Percentiles rank a stretch among this genome's conserved stretches.
phyloP scores from a whole-genome alignment of 2,329 filamentous ascomycete species.

The Ophiostoma australiae region DNA sequence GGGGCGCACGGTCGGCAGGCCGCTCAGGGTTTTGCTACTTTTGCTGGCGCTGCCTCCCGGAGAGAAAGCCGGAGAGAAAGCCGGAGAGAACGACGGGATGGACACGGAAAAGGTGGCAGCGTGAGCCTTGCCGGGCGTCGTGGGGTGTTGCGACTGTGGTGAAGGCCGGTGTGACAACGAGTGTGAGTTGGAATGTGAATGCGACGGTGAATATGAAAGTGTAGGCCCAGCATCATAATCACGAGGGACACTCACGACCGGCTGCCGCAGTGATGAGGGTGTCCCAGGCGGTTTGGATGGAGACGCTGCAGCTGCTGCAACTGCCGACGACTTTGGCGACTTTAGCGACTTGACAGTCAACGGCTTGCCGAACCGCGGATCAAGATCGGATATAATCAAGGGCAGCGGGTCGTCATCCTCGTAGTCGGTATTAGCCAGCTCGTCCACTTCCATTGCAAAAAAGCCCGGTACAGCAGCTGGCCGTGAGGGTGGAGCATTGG shows the following conservation, averaged over 20 bases:
- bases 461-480: neutral
- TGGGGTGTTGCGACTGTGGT: neutral
- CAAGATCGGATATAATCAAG: constrained; percentile 24
- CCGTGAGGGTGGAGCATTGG: neutral
- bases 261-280: neutral
- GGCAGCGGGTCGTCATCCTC: constrained; percentile 19
- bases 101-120: neutral
- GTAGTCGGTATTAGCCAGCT: constrained; percentile 18
- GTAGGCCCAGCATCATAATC: no score
- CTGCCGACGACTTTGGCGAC: neutral
- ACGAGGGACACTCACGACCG: neutral
- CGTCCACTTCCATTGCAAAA: constrained; percentile 13
- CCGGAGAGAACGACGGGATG: neutral
- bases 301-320: neutral
- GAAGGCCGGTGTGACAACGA: neutral
- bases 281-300: neutral
- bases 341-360: neutral
- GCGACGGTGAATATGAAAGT: neutral
- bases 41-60: neutral
- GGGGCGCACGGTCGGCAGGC: neutral
- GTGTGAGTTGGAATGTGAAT: neutral
- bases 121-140: neutral
- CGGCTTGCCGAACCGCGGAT: constrained; percentile 4
- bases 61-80: neutral
- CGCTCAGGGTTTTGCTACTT: neutral